Evolutionary conservation across 441 rosid species (phyloP), one percentile per base, ranked within the genome.

Genomic region (Francoa sonchifolia): DNA sequence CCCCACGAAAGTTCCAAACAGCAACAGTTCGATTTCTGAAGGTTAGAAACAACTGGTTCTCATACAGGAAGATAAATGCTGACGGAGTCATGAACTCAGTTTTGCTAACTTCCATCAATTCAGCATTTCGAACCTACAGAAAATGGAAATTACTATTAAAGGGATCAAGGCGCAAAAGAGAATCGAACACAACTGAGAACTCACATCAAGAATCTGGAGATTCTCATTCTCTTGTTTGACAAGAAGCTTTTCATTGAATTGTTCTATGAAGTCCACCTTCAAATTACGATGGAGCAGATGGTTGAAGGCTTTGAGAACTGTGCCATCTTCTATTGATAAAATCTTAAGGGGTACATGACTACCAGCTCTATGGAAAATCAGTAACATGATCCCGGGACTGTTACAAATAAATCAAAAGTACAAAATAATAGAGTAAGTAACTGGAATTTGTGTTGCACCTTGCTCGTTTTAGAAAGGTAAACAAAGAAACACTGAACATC

Each of bases 1-100:
- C 85, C 41, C 88, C 93, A 0, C 78, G 77, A 36, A 82, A 89
- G 57, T 85, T 85, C 98, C 96, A 89, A 23, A 84, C 96, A 44
- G 96, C 67, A 55, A 85, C 96, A 17, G 76, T 85, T 33, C 75
- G 67, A 39, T 73, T 73, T 61, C 82, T 67, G 61, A 82, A 82
- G 18, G 88, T 82, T 11, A 82, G 57, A 63, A 82, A 82, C 59
- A 82, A 52, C 60, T 78, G 94, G 63, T 78, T 82, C 57, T 78
- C 94, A 28, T 78, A 82, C 9, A 78, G 72, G 44, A 78, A 82
- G 33, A 78, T 82, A 48, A 78, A 78, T 38, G 88, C 88, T 29
- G 94, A 82, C 1, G 94, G 94, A 32, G 88, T 78, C 88, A 69
- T 67, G 47, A 73, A 82, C 47, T 71, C 76, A 2, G 65, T 67